Percentiles rank a stretch among this genome's conserved stretches.
Evolutionary conservation across 2,329 filamentous ascomycete species (phyloP).

Genomic region (Calonectria pseudoturangicola): DNA sequence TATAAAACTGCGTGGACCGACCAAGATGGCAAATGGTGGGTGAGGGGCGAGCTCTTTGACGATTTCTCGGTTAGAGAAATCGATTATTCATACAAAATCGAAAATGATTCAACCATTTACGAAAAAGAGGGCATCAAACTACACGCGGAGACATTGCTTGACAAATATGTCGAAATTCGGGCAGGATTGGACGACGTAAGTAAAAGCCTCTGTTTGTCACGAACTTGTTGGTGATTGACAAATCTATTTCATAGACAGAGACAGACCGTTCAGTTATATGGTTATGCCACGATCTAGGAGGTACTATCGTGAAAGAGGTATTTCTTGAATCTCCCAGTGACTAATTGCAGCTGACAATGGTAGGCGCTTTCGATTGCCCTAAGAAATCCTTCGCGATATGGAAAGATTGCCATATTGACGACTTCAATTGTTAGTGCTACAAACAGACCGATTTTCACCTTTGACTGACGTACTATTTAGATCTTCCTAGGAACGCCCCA

Average conservation of each 20-base stretch:
- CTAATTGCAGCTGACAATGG: neutral
- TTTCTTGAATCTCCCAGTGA: no score
- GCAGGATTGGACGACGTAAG: neutral
- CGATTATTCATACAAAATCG: neutral
- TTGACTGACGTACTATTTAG: neutral
- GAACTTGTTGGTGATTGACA: neutral
- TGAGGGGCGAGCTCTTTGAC: neutral
- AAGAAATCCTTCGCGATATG: neutral
- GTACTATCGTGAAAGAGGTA: neutral
- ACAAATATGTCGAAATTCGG: neutral
- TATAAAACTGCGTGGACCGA: neutral
- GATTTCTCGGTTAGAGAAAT: neutral
- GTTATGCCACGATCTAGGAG: neutral
- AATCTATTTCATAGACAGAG: neutral
- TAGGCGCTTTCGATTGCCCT: neutral
- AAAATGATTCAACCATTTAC: neutral
- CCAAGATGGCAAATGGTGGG: neutral
- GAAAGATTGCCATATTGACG: neutral
- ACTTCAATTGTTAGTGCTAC: neutral
- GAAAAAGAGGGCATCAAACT: neutral
- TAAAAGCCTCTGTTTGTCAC: neutral
- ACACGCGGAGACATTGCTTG: neutral
- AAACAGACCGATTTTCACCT: neutral
- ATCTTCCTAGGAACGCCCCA: neutral
- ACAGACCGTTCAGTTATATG: neutral